Conservation (phyloP, 106 monocot species). For the Phalaenopsis equestris region DNA sequence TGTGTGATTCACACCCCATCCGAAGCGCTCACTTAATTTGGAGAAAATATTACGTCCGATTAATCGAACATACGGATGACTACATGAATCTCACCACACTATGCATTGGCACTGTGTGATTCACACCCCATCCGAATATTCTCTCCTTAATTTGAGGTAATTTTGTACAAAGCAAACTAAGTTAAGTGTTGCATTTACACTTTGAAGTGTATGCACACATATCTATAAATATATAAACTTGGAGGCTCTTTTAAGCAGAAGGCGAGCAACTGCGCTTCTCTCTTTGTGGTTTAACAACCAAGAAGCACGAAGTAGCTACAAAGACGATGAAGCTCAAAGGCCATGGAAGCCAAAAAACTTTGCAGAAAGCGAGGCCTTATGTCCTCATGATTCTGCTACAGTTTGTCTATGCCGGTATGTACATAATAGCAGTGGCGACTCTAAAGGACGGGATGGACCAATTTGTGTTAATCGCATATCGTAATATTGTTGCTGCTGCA, state of each 20-base stretch:
- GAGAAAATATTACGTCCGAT: too few species aligned
- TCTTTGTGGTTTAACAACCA: not conserved
- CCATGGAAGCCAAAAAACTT: not conserved
- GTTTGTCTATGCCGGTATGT: slow-evolving; percentile 50
- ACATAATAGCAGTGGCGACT: slow-evolving; percentile 28
- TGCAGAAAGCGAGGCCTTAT: slow-evolving; percentile 39
- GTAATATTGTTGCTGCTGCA: slow-evolving; percentile 32
- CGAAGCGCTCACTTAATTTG: too few species aligned
- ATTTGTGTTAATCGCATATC: slow-evolving; percentile 48
- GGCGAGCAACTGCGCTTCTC: not conserved
- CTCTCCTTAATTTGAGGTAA: too few species aligned
- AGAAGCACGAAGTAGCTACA: not conserved
- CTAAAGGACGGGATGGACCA: slow-evolving; percentile 58
- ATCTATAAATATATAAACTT: not conserved
- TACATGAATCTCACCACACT: too few species aligned
- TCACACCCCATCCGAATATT: too few species aligned
- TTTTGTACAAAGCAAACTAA: too few species aligned
- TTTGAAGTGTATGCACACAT: too few species aligned
- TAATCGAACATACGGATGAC: too few species aligned
- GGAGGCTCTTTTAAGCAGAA: not conserved
- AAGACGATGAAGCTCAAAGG: not conserved
- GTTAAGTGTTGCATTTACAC: too few species aligned
- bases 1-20: too few species aligned
- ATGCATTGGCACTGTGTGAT: too few species aligned
- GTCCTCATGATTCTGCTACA: slow-evolving; percentile 46